These are phyloP conservation scores for Blastobotrys illinoisensis DNA, from an alignment of 1,139 yeast species.

Conservation along the genomic window DNA sequence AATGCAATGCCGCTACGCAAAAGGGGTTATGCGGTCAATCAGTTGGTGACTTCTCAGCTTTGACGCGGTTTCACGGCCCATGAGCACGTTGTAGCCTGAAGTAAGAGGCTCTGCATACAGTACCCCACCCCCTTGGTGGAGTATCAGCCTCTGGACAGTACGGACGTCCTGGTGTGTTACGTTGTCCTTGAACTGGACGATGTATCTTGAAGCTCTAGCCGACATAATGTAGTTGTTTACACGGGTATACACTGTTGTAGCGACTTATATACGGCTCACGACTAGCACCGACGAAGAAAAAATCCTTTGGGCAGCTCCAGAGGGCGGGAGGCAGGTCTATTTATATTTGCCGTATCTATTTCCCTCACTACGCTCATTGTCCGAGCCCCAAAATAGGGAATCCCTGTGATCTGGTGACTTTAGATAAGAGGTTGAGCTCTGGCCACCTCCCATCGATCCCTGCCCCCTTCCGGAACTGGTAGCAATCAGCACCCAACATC, in stretches of 20 bases:
- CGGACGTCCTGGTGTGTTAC: constrained; percentile 6
- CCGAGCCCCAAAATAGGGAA: neutral
- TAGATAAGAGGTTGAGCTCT: neutral
- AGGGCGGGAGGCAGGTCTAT: neutral
- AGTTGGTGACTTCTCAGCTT: neutral
- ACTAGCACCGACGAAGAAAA: neutral
- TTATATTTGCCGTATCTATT: neutral
- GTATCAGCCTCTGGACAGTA: constrained; percentile 5
- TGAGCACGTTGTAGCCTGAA: constrained; percentile 6
- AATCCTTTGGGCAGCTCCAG: neutral
- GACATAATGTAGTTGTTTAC: neutral
- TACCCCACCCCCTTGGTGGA: constrained; percentile 10
- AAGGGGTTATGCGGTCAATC: constrained; percentile 3
- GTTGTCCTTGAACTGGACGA: constrained; percentile 6
- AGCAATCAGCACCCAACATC: neutral
- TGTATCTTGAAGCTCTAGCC: constrained; percentile 4
- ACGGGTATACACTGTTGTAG: neutral
- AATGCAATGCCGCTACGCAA: neutral
- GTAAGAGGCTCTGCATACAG: constrained; percentile 6
- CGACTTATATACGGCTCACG: no score
- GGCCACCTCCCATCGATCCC: neutral
- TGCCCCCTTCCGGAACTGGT: neutral
- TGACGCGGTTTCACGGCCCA: constrained; percentile 6
- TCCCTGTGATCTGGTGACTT: neutral
- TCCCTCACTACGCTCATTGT: neutral